phyloP scores from a whole-genome alignment of 176 grass and related monocot genomes.

The Carex scoparia region DNA sequence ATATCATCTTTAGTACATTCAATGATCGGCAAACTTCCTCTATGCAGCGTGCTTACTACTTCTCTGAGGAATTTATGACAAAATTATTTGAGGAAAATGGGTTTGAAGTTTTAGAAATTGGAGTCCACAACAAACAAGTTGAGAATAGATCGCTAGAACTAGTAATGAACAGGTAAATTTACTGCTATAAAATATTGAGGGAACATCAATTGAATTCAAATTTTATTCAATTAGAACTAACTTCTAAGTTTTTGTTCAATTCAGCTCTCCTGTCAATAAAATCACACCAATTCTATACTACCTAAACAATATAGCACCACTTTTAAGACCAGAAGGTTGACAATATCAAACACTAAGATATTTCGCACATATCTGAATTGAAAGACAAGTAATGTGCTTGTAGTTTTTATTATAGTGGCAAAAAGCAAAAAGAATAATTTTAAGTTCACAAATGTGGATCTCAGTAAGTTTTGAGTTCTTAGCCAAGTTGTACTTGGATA shows the following conservation, averaged over 20 bases:
- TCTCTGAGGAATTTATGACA: constrained; percentile 62
- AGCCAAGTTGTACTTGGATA: not conserved
- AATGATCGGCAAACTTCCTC: constrained; percentile 12
- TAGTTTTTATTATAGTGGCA: not conserved
- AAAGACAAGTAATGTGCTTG: not conserved
- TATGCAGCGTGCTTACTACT: constrained; percentile 83
- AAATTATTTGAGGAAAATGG: constrained; percentile 61
- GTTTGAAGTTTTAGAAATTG: constrained; percentile 63
- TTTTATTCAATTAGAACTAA: not conserved
- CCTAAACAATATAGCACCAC: not conserved
- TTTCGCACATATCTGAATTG: not conserved
- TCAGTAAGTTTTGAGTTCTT: not conserved
- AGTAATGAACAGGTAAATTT: constrained; percentile 86
- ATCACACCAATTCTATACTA: not conserved
- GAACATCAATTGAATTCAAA: not conserved
- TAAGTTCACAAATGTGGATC: not conserved
- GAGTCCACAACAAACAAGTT: constrained; percentile 78
- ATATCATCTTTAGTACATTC: not conserved
- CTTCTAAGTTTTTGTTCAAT: not conserved
- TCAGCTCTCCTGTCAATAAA: not conserved
- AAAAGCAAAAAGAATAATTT: not conserved
- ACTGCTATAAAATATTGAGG: not conserved
- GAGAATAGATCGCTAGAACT: constrained; percentile 81
- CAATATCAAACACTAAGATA: not conserved
- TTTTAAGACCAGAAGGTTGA: not conserved